Base-by-base conservation (phyloP, 495 filamentous ascomycete genomes). In the Aspergillus mulundensis region DNA sequence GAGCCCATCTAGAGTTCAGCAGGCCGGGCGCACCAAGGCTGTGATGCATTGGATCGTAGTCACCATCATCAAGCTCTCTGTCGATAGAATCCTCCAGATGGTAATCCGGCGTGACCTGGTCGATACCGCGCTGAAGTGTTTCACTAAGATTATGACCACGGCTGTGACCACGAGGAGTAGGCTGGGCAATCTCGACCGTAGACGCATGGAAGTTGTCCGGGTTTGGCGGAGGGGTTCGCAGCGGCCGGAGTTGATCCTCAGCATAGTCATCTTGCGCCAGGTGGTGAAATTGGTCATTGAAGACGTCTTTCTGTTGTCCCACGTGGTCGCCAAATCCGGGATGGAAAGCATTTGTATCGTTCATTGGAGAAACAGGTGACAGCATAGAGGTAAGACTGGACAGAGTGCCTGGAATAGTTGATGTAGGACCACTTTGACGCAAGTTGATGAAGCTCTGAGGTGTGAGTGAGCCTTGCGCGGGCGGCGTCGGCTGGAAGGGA, bases 111-210 rank as follows among this genome's bases (percentile, higher is more conserved):
- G 84, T 83, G 64, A 90, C 85, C 20, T 77, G 75, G 47, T 95
- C 88, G 42, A 95, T 83, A 58, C 95, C 91, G 63, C 86, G 84
- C 68, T 96, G 90, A 24, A 97, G 76, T 30, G 82, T 88, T 53
- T 84, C 81, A 56, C 84, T 88, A 38, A 86, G 69, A 59, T 88
- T 87, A 46, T 87, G 85, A 39, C 71, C 70, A 46, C 61, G 64
- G 36, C 72, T 74, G 58, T 86, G 84, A 19, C 83, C 80, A 51
- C 81, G 81, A 41, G 87, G 86, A 38, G 80, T 84, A 10, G 86
- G 87, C 40, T 82, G 77, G 45, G 81, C 84, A 64, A 89, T 82
- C 40, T 84, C 78, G 20, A 72, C 72, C 56, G 67, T 78, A 30
- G 69, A 77, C n/a, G 70, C 63, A 30, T 76, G 75, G 68, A 76